phyloP scores from a whole-genome alignment of 176 grass and related monocot species.

The Pontederia crassipes region DNA sequence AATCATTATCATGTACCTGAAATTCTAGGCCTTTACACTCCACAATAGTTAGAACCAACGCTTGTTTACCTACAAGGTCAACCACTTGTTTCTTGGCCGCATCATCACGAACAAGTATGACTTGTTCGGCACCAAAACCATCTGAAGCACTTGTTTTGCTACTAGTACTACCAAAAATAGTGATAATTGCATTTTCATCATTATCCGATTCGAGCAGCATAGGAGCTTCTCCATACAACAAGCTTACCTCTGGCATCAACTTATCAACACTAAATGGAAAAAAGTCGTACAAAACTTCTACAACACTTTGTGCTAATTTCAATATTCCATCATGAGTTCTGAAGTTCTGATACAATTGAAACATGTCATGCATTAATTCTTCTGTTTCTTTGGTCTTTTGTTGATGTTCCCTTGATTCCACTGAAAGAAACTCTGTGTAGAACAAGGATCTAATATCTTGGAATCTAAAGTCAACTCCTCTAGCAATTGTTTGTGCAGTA shows the following conservation, averaged over 20 bases:
- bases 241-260: conserved; percentile 58
- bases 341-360: conserved; percentile 78
- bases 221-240: conserved; percentile 75
- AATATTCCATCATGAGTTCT: conserved; percentile 71
- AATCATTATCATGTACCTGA: conserved; percentile 31
- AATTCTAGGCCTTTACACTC: conserved; percentile 95
- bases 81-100: conserved; percentile 50
- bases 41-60: conserved; percentile 72
- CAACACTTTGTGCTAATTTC: conserved; percentile 64
- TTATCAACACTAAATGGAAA: conserved; percentile 66
- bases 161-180: conserved; percentile 62
- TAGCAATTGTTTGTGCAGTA: conserved; percentile 81
- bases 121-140: conserved; percentile 88
- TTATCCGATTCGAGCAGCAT: conserved; percentile 60
- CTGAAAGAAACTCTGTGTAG: conserved; percentile 52
- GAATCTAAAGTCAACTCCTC: conserved; percentile 89
- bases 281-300: conserved; percentile 66
- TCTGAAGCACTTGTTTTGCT: conserved; percentile 5
- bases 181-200: conserved; percentile 70
- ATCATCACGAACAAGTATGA: conserved; percentile 70
- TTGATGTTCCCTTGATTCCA: conserved; percentile 12
- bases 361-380: conserved; percentile 35
- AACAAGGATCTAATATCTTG: conserved; percentile 75
- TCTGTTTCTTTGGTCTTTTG: conserved; percentile 35
- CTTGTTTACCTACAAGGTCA: conserved; percentile 54